Evolutionary conservation across 2,329 filamentous ascomycete species (phyloP), one percentile per base, ranked within the genome.

Genomic region (Cercospora sp.): DNA sequence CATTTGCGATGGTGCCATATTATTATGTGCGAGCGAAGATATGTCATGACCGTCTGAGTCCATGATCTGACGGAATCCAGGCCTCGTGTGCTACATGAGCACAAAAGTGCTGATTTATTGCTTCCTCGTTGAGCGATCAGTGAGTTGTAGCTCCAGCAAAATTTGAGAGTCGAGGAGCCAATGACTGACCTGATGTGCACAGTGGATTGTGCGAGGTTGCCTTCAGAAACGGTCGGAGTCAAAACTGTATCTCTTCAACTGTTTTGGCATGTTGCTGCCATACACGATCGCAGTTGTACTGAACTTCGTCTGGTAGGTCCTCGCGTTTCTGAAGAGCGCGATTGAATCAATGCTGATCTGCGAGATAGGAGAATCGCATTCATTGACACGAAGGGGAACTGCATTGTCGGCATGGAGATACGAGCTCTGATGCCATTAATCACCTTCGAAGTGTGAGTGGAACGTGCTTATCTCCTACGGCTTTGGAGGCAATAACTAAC

Each of bases 181-280:
- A 13, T 12, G 21, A 30, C 24, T 63, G 18, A 63, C 64, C 6
- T 61, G 10, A 16, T 24, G 10, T 1, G 7, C 6, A n/a, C n/a
- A 70, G 69, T 70, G 69, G 69, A 55, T 67, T 49, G 66, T 68
- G 8, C 60, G 66, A 63, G 69, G 69, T 59, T 63, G 51, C 57
- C 68, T 70, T 1, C 59, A 68, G 53, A 53, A 43, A 12, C 65
- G 69, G 2, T 40, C 30, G 10, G 61, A 65, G 12, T 68, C 66
- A 0, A 63, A 62, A 10, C 61, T 70, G 13, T 68, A 70, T 40
- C 40, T 67, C 5, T 67, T 70, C 69, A 70, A 70, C 32, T 70
- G 64, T 61, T 70, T 68, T 34, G 69, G 63, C 5, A 70, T 70
- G 69, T 34, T 70, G 12, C 24, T 66, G 18, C 69, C 69, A 37